Base-by-base conservation (phyloP, 495 filamentous ascomycete genomes). In the Aspergillus heteromorphus region DNA sequence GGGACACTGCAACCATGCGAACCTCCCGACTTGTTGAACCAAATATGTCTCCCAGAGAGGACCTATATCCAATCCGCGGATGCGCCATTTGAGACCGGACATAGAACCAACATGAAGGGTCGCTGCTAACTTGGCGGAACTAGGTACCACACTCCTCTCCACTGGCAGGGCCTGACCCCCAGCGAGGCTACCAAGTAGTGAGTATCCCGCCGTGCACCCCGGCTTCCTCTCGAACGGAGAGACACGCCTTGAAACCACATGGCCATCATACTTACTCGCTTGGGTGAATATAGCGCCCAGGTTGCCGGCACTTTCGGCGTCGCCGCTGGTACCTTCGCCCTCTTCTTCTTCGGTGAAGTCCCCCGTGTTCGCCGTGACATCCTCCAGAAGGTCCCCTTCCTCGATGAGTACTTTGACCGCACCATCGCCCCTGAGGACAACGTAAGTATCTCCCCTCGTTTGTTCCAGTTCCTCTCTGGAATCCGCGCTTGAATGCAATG, bases 261-360 rank as follows among this genome's bases (percentile, higher is more conserved):
- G 34, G 9, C 34, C 13, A n/a, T 13, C 13, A n/a, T 38, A 5
- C 11, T 38, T 38, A 38, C 13, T 1, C 6, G 2, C n/a, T n/a
- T 38, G 34, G 9, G 17, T 18, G 38, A 23, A 16, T 8, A 70
- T 40, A 87, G 84, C 55, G 83, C 75, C 51, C 57, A 67, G 29
- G 78, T 81, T 19, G 74, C 75, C 16, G 79, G 61, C 51, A 73
- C 70, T 29, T 87, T 88, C 69, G 85, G 83, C 58, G 79, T 76
- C 56, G 74, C 78, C 41, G 79, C 78, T 38, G 84, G 79, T 58
- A 65, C 83, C 63, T 82, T 82, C 66, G 82, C 79, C n/a, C 65
- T 89, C 57, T 87, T 83, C 73, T 84, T 87, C 79, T 81, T 89
- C 71, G 78, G 82, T 50, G 86, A 86, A 49, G 76, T 89, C 36